Conservation (phyloP, 2,329 filamentous ascomycete genomes). For the Diaporthe caulivora region DNA sequence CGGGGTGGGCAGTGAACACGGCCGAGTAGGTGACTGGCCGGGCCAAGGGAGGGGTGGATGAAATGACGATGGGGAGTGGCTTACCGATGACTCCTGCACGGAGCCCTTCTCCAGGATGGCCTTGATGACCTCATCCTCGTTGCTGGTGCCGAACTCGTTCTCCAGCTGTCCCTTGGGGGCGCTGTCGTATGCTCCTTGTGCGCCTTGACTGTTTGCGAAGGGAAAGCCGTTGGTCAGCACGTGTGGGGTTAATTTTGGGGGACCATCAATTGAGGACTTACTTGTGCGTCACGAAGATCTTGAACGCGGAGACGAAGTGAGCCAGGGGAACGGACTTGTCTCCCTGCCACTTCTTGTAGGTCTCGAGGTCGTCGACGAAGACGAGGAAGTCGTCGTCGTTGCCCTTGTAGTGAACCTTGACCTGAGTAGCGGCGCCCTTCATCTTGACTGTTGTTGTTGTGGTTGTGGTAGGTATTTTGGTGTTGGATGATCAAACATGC, state of each 20-base stretch:
- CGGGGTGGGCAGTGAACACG: neutral
- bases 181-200: conserved; percentile 81
- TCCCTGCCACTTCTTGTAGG: conserved; percentile 83
- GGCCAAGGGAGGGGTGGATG: neutral
- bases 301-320: conserved; percentile 88
- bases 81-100: conserved; percentile 71
- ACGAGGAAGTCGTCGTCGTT: conserved; percentile 68
- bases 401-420: conserved; percentile 91
- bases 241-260: neutral
- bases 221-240: conserved; percentile 27
- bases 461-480: conserved; percentile 18
- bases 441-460: conserved; percentile 35
- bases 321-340: conserved; percentile 80
- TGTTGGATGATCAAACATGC: conserved; percentile 23
- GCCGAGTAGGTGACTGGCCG: neutral
- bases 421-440: conserved; percentile 73
- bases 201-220: conserved; percentile 76
- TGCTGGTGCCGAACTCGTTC: conserved; percentile 86
- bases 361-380: conserved; percentile 71
- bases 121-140: conserved; percentile 84
- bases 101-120: conserved; percentile 83
- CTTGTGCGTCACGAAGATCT: conserved; percentile 92
- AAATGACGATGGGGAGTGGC: neutral
- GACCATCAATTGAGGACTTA: conserved; percentile 61
- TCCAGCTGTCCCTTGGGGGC: conserved; percentile 83